Conservation (phyloP, 805 yeast genomes). For the Myxozyma sirexii region DNA sequence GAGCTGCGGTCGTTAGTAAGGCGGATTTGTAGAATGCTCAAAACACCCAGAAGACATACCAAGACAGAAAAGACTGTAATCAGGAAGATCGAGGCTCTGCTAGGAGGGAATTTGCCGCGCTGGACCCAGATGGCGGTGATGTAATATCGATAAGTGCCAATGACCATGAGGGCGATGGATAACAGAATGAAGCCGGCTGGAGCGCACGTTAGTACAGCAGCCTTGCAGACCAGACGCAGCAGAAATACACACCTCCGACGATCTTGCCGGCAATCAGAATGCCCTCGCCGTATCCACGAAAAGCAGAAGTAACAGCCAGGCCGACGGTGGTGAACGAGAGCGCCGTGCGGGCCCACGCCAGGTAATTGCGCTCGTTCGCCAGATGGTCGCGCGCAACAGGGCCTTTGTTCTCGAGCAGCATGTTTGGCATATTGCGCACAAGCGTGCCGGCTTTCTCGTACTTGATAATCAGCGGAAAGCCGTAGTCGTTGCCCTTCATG, state of each 20-base stretch:
- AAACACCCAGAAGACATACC: conserved; percentile 14
- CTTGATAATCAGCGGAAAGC: conserved; percentile 28
- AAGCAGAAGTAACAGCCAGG: conserved; percentile 58
- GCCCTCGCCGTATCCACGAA: conserved; percentile 43
- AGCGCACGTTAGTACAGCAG: not conserved
- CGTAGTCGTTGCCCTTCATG: conserved; percentile 25
- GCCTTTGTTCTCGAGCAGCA: conserved; percentile 34
- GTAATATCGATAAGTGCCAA: conserved; percentile 28
- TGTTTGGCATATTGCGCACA: conserved; percentile 24
- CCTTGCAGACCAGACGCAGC: not conserved
- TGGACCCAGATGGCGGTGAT: conserved; percentile 30
- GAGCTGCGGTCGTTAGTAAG: conserved; percentile 8
- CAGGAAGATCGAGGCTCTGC: conserved; percentile 26
- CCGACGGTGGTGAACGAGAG: conserved; percentile 60
- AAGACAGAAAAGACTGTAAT: conserved; percentile 17
- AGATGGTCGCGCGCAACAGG: conserved; percentile 42
- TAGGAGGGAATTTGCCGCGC: conserved; percentile 30
- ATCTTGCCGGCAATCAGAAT: conserved; percentile 22
- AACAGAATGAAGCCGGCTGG: conserved; percentile 21
- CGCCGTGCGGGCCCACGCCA: conserved; percentile 64
- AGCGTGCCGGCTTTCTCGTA: conserved; percentile 23
- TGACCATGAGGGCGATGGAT: conserved; percentile 22
- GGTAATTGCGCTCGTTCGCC: conserved; percentile 64
- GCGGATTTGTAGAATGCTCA: not conserved
- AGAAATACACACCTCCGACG: conserved; percentile 12